Base-by-base conservation (phyloP, 192 early-diverging fungal genomes). In the Entomortierella lignicola region DNA sequence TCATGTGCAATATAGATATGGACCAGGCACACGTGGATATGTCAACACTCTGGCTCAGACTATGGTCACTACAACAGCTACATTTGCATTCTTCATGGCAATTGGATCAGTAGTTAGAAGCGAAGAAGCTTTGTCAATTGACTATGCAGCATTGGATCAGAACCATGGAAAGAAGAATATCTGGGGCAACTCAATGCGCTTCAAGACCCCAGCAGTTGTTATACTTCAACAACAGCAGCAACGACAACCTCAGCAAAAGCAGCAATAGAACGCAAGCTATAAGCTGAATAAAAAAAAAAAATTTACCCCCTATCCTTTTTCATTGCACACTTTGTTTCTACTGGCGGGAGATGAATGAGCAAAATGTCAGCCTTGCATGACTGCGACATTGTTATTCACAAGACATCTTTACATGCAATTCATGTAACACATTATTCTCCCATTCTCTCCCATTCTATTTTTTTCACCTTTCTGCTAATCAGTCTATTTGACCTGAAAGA, bases 41-140 rank as follows among this genome's bases (percentile, higher is more conserved):
- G 72, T 94, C 10, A 81, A 87, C 39, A 92, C 86, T 1, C 86
- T 94, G n/a, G 89, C 91, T 4, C 90, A 89, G 70, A 92, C 90
- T 27, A 91, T 92, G 88, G 60, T 91, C 43, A 86, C 89, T 2
- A 92, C 92, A 47, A 92, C 90, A 17, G 91, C 91, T n/a, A 91
- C 89, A 30, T 94, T 94, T 83, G 92, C 91, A 23, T 91, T 92
- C 58, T 94, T 94, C 57, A 93, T 94, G 92, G 77, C 83, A 21
- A 83, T 88, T 66, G 85, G 85, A 37, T 85, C 89, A 25, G 82
- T 85, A 10, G 85, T 89, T 65, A 82, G 85, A 39, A 81, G 81
- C 21, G 87, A 88, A 63, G 81, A 72, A 47, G 62, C 66, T 5
- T n/a, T 62, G 47, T 63, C 77, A 53, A 64, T 83, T 60, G 81